Conservation (phyloP, 257 asterid genomes). For the Penstemon davidsonii region DNA sequence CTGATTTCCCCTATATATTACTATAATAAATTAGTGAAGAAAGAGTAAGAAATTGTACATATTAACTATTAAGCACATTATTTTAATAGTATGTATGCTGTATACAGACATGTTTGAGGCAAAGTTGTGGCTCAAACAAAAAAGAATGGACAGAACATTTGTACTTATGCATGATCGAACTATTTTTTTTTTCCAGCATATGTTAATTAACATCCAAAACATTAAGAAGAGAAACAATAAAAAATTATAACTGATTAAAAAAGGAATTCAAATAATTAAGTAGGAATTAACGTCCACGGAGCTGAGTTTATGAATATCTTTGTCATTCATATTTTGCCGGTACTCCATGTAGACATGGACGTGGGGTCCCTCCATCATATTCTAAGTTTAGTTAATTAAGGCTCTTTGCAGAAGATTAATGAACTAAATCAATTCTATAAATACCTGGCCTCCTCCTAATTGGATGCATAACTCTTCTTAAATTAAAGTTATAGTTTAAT, state of each 20-base stretch:
- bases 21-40: no score
- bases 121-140: background rate
- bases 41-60: background rate
- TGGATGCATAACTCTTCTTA: background rate
- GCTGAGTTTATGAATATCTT: background rate
- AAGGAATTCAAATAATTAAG: no score
- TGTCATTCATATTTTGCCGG: slow-evolving; percentile 25
- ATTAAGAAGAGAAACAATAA: no score
- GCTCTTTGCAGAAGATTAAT: background rate
- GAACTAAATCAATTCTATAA: slow-evolving; percentile 16
- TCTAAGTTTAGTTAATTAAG: background rate
- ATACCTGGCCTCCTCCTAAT: background rate
- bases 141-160: background rate
- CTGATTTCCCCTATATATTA: no score
- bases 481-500: background rate
- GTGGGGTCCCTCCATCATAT: background rate
- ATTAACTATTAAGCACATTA: background rate
- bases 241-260: no score
- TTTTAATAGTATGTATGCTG: background rate
- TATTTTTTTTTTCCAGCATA: background rate
- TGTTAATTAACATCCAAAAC: background rate
- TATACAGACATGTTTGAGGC: background rate
- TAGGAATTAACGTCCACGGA: slow-evolving; percentile 18
- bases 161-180: background rate
- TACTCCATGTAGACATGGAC: background rate